Evolutionary conservation across 345 rosid genomes (phyloP), one percentile per base, ranked within the genome.

Genomic region (Citropsis articulata): DNA sequence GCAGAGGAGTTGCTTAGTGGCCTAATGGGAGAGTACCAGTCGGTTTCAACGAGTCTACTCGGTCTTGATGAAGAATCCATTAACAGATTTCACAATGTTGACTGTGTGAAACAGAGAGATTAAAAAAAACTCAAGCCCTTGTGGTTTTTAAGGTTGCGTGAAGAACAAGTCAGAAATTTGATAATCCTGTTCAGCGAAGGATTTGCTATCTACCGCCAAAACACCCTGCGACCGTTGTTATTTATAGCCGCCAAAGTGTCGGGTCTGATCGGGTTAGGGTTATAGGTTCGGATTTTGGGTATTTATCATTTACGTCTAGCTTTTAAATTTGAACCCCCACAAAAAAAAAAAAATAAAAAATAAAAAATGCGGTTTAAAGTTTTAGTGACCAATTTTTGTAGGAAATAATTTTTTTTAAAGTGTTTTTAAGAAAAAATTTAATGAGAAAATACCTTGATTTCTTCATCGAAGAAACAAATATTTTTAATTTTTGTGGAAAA

Each of bases 11-110:
- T 71, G 62, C 75, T 76, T n/a, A 77, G 87, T 70, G 87, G 83
- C 71, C 89, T 81, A 48, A 81, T 77, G 30, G 88, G 89, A 82
- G 89, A 89, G 79, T 78, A 84, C 87, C 89, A 81, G 66, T 87
- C 85, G 7, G 85, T 82, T 57, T 81, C 85, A 57, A 75, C 19
- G 24, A 78, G 64, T 63, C 78, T 77, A 57, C 28, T 18, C 19
- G 6, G 57, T 19, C 21, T 64, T n/a, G n/a, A 65, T 71, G 78
- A 72, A 57, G 77, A 77, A 80, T 81, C 86, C 91, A 86, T 88
- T 45, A 36, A 18, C 53, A 71, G 36, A 35, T 69, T 45, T 63
- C 45, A 40, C 13, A 42, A 66, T 35, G 50, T 3, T 45, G 18
- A 45, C 13, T 45, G 50, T 45, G 50, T 45, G 18, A 10, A 45